Conservation (phyloP, 352 stramenopile species). For the Globisporangium camurandrum region DNA sequence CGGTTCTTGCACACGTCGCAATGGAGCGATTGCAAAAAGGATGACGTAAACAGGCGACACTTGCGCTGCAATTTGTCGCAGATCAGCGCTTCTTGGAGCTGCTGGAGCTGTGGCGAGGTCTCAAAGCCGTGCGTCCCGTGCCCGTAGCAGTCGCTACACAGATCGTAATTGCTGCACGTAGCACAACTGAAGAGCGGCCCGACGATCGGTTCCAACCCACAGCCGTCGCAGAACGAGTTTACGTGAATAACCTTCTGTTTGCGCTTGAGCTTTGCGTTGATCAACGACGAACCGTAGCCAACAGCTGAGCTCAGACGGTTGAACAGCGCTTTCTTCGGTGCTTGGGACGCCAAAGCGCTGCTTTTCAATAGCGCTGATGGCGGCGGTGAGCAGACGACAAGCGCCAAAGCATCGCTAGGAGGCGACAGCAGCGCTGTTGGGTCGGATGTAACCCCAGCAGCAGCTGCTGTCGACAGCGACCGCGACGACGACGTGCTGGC, state of each 20-base stretch:
- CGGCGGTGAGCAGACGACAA: conserved; percentile 66
- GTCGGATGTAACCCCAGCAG: too few species aligned
- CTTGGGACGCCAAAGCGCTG: neutral
- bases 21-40: conserved; percentile 66
- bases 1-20: conserved; percentile 75
- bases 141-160: conserved; percentile 69
- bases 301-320: conserved; percentile 53
- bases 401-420: neutral
- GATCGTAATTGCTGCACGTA: conserved; percentile 59
- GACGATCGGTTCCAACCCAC: conserved; percentile 56
- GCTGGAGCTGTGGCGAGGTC: conserved; percentile 58
- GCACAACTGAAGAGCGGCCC: conserved; percentile 65
- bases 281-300: conserved; percentile 48
- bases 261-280: conserved; percentile 57
- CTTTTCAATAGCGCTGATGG: conserved; percentile 14
- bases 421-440: too few species aligned
- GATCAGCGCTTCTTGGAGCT: conserved; percentile 60
- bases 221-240: conserved; percentile 66
- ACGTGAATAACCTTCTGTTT: conserved; percentile 59
- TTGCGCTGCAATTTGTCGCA: conserved; percentile 64
- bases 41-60: conserved; percentile 68
- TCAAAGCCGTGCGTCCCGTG: conserved; percentile 68
- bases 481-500: conserved; percentile 21
- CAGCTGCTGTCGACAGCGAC: conserved; percentile 43
- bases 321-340: conserved; percentile 31